A percentile compares a stretch with the other conserved stretches of the same genome.
Evolutionary conservation across 139 green algal genomes (phyloP).

Genomic region (Haematococcus lacustris): DNA sequence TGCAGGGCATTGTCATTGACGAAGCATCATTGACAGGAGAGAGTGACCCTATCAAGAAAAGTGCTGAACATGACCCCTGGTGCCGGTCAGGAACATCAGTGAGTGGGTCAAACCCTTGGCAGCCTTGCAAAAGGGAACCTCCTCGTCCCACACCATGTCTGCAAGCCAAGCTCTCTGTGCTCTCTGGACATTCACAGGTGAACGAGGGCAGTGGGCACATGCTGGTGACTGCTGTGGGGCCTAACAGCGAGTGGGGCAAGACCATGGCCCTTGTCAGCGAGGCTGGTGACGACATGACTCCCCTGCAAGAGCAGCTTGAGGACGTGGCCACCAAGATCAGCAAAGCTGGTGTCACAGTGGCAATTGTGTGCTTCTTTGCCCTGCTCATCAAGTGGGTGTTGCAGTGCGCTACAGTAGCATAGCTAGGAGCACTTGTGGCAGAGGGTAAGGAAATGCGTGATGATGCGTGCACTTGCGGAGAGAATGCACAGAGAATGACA

Average conservation of each 20-base stretch:
- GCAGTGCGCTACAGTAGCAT: too few species aligned
- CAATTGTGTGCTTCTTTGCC: slow-evolving; percentile 81
- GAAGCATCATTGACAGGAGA: slow-evolving; percentile 94
- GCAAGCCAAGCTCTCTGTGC: background rate
- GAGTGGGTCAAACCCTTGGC: background rate
- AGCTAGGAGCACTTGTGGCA: too few species aligned
- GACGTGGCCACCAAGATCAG: slow-evolving; percentile 77
- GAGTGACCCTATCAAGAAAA: slow-evolving; percentile 83
- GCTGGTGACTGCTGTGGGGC: slow-evolving; percentile 70
- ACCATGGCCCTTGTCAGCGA: slow-evolving; percentile 80
- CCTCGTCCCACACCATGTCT: background rate
- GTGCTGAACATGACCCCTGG: slow-evolving; percentile 58
- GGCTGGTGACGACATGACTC: slow-evolving; percentile 75
- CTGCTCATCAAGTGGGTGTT: slow-evolving; percentile 89
- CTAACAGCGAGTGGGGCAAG: slow-evolving; percentile 81
- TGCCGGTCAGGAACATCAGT: slow-evolving; percentile 80
- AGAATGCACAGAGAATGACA: too few species aligned
- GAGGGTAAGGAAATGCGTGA: too few species aligned
- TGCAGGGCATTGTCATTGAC: slow-evolving; percentile 70
- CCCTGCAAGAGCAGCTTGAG: slow-evolving; percentile 88
- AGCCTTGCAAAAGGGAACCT: background rate
- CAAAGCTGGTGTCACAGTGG: slow-evolving; percentile 87
- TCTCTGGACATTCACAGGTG: slow-evolving; percentile 70
- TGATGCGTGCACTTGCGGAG: too few species aligned
- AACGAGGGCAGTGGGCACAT: slow-evolving; percentile 73